Percentiles rank a stretch among this genome's conserved stretches.
These are phyloP conservation scores for Spinacia oleracea DNA, from an alignment of 179 eudicot species.

Conservation along the genomic window DNA sequence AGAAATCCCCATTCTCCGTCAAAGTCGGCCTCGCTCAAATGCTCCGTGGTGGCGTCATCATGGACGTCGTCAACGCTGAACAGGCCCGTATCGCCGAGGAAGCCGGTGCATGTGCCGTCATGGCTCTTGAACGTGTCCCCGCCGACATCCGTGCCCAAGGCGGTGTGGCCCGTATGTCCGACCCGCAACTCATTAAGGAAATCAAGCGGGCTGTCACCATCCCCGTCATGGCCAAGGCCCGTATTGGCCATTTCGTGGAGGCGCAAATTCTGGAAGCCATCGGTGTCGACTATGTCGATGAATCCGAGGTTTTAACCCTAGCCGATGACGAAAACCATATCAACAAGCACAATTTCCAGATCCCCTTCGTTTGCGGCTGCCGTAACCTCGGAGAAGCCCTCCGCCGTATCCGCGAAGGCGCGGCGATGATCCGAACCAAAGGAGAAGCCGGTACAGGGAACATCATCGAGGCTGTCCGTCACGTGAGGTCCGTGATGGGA, in stretches of 20 bases:
- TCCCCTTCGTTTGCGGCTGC: slow-evolving; percentile 78
- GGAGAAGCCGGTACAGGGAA: slow-evolving; percentile 82
- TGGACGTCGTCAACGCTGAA: slow-evolving; percentile 70
- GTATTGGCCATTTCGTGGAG: slow-evolving; percentile 72
- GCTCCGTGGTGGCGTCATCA: slow-evolving; percentile 73
- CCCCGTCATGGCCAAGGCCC: slow-evolving; percentile 74
- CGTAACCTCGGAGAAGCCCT: slow-evolving; percentile 76
- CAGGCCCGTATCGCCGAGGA: slow-evolving; percentile 69
- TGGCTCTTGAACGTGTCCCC: slow-evolving; percentile 71
- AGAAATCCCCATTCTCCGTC: slow-evolving; percentile 60
- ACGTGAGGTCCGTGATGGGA: slow-evolving; percentile 63
- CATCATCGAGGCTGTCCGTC: slow-evolving; percentile 65
- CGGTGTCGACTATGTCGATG: slow-evolving; percentile 67
- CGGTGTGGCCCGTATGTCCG: slow-evolving; percentile 72
- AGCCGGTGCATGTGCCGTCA: slow-evolving; percentile 73
- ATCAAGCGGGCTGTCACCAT: slow-evolving; percentile 70
- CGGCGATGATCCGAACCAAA: slow-evolving; percentile 78
- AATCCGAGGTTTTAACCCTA: slow-evolving; percentile 62
- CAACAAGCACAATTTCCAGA: slow-evolving; percentile 67
- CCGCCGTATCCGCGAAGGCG: slow-evolving; percentile 65
- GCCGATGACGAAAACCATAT: slow-evolving; percentile 76
- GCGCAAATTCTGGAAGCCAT: slow-evolving; percentile 65
- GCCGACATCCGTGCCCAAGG: slow-evolving; percentile 75
- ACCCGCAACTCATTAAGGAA: slow-evolving; percentile 67
- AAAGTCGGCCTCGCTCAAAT: slow-evolving; percentile 73